phyloP scores from a whole-genome alignment of 352 stramenopile species.

The Globisporangium abappressorium region DNA sequence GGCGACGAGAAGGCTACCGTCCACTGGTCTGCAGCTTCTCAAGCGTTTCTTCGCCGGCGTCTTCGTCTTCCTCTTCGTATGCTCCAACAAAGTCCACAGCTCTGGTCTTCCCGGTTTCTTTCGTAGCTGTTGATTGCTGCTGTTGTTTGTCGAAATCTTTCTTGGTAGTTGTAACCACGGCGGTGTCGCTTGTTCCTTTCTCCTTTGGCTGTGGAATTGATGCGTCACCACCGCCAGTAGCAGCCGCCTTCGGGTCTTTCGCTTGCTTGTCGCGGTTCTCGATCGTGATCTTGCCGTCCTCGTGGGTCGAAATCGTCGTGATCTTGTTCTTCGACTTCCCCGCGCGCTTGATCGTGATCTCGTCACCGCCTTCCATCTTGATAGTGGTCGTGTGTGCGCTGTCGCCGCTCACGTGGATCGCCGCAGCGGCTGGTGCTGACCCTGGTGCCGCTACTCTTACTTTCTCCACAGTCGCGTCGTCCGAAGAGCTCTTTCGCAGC shows the following conservation, averaged over 20 bases:
- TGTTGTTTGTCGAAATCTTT: neutral
- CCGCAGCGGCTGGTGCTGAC: neutral
- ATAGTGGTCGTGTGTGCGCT: conserved; percentile 62
- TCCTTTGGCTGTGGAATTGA: neutral
- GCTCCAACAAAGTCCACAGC: conserved; percentile 14
- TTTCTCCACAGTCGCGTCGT: conserved; percentile 1
- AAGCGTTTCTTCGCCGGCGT: neutral
- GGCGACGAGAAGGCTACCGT: neutral
- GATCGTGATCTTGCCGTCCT: conserved; percentile 77
- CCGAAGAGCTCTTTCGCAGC: neutral
- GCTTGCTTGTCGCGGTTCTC: conserved; percentile 34
- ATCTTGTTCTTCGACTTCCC: conserved; percentile 58
- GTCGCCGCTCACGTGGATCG: conserved; percentile 24
- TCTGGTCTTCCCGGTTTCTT: neutral
- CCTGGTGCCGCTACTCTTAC: neutral
- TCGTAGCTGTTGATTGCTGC: conserved; percentile 9
- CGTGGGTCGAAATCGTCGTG: conserved; percentile 66
- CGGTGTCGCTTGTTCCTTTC: neutral
- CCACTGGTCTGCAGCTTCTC: conserved; percentile 3
- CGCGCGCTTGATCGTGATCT: conserved; percentile 75
- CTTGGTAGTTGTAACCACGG: neutral
- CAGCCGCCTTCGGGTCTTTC: conserved; percentile 1
- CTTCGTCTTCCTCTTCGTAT: conserved; percentile 17
- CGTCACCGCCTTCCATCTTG: conserved; percentile 70
- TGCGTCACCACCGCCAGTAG: neutral